Evolutionary conservation across 2,329 filamentous ascomycete species (phyloP).

Genomic region (Ophiostoma novo-ulmi): DNA sequence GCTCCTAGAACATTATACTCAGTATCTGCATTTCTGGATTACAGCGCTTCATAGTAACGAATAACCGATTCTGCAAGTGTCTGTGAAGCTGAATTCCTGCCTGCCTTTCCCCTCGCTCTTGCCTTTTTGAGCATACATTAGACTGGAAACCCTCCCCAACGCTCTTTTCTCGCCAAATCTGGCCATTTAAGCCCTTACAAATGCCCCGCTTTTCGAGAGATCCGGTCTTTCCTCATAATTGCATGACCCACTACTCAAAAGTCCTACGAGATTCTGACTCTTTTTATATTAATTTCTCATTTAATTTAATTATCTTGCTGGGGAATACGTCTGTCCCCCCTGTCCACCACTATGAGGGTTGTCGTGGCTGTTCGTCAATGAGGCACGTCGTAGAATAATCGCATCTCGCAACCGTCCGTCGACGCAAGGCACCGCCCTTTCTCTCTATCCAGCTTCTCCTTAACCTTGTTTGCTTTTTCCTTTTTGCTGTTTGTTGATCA

Average conservation of each 20-base stretch:
- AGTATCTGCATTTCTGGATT: neutral
- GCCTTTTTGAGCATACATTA: neutral
- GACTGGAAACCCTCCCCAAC: neutral
- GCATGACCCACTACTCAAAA: conserved; percentile 9
- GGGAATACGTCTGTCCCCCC: neutral
- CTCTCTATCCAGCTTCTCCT: conserved; percentile 4
- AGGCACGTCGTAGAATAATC: conserved; percentile 20
- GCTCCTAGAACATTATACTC: neutral
- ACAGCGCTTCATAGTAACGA: neutral
- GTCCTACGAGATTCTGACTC: conserved; percentile 16
- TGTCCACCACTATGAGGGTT: neutral
- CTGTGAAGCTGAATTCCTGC: neutral
- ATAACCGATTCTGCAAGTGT: neutral
- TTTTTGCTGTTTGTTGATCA: neutral
- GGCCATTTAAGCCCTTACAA: neutral
- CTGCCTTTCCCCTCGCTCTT: neutral
- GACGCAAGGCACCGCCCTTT: conserved; percentile 12
- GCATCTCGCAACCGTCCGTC: neutral
- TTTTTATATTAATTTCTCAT: neutral
- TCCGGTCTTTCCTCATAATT: conserved; percentile 5
- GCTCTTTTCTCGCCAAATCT: conserved; percentile 4
- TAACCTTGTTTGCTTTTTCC: conserved; percentile 4
- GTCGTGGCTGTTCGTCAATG: conserved; percentile 14
- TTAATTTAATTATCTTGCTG: neutral
- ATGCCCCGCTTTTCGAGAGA: conserved; percentile 4